Evolutionary conservation across 2,329 filamentous ascomycete genomes (phyloP), one percentile per base, ranked within the genome.

Genomic region (Tolypocladium album): DNA sequence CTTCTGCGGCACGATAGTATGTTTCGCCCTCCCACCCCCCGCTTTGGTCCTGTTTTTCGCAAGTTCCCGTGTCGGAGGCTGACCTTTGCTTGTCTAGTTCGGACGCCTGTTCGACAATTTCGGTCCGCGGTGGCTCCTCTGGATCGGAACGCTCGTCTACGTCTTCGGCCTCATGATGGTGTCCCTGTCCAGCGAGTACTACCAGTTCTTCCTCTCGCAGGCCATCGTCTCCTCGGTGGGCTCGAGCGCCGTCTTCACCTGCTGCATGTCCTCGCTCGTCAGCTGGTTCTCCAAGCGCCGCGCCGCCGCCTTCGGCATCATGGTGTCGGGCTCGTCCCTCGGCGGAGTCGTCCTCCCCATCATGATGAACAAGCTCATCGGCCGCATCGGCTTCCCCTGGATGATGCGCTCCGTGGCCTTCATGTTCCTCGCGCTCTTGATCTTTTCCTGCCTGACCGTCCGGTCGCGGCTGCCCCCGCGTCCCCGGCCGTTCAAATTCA

Each of bases 161-260:
- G 76, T 88, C 62, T 82, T 88, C 55, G 82, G 83, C 31, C 71
- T 88, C 22, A 87, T 88, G 83, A 86, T 88, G 83, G 77, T 80
- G 0, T 83, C 79, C 20, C 72, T 88, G 12, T 72, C 74, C 5
- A 70, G 64, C 2, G 56, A 74, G 56, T 79, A 78, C 69, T 79
- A 78, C 64, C 76, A 79, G 53, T 70, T 78, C 67, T 72, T 79
- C 61, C 73, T 79, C 15, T 64, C 76, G 0, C 77, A 79, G 61
- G 69, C 71, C 60, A 66, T 79, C 53, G 72, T 77, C 60, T 68
- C 72, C 12, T 65, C 74, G 9, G 62, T 78, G n/a, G 78, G 77
- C 24, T 76, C 75, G 13, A 71, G 72, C 59, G 75, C 74, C 60
- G 71, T 77, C 59, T 79, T 79, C 67, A 76, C 76, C 62, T 67